phyloP scores from a whole-genome alignment of 345 rosid species.

The Eucalyptus caleyi region DNA sequence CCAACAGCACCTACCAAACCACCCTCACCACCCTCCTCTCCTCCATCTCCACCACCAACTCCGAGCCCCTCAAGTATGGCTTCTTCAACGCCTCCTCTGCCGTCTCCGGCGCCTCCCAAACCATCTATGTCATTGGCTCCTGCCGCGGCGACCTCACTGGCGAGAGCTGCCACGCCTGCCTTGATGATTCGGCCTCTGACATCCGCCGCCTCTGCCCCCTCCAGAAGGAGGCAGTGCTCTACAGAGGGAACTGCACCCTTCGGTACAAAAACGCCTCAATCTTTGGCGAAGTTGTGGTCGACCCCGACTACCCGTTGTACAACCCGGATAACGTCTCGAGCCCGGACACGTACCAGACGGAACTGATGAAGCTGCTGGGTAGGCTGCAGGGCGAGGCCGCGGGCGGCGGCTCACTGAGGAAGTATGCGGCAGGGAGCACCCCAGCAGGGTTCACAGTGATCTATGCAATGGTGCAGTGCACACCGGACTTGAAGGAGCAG shows the following conservation, averaged over 20 bases:
- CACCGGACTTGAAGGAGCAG: too few species aligned
- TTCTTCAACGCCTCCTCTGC: background rate
- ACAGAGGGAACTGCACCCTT: background rate
- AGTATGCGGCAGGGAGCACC: too few species aligned
- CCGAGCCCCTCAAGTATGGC: background rate
- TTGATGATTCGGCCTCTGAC: background rate
- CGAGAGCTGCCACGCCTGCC: background rate
- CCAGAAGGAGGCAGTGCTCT: background rate
- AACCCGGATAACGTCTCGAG: rapidly evolving
- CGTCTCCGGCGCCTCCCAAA: background rate
- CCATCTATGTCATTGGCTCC: background rate
- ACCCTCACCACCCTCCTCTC: background rate
- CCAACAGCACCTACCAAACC: background rate
- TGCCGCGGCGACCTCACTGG: background rate
- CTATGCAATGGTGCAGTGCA: too few species aligned
- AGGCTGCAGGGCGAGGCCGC: too few species aligned
- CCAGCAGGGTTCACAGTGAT: too few species aligned
- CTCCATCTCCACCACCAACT: background rate
- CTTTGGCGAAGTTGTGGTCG: background rate
- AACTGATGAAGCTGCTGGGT: too few species aligned
- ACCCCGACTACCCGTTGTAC: background rate
- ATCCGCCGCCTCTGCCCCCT: background rate
- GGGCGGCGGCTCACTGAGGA: too few species aligned
- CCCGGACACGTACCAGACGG: background rate
- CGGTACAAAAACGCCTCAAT: background rate